These are phyloP conservation scores for Crataegus laevigata DNA, from an alignment of 306 rosid species.

Conservation along the genomic window DNA sequence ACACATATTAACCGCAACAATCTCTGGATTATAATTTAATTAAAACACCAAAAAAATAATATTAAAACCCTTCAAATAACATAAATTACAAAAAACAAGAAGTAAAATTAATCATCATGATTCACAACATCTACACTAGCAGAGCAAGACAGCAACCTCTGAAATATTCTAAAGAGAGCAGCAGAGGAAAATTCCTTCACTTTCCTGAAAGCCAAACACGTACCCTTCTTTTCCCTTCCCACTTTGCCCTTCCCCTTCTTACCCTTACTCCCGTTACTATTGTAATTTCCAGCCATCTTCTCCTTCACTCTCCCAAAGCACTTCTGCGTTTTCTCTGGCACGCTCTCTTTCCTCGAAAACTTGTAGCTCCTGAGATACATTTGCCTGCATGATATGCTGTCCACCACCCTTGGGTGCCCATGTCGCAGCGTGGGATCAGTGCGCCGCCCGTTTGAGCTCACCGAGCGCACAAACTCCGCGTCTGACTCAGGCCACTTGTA, in stretches of 20 bases:
- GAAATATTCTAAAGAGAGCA: constrained; percentile 49
- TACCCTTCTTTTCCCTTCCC: constrained; percentile 23
- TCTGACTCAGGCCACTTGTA: constrained; percentile 89
- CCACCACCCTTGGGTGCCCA: constrained; percentile 64
- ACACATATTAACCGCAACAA: neutral
- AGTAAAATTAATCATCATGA: constrained; percentile 8
- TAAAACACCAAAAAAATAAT: neutral
- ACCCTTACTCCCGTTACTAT: neutral
- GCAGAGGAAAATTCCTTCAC: constrained; percentile 45
- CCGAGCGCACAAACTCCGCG: constrained; percentile 62
- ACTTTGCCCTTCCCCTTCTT: neutral
- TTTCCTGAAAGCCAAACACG: constrained; percentile 67
- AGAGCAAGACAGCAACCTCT: constrained; percentile 56
- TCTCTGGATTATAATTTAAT: constrained; percentile 14
- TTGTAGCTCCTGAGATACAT: constrained; percentile 74
- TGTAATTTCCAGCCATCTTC: constrained; percentile 23
- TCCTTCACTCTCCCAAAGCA: constrained; percentile 60
- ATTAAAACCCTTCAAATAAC: neutral
- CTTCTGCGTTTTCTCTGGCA: constrained; percentile 62
- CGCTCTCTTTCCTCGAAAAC: constrained; percentile 64
- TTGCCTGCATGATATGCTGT: constrained; percentile 83
- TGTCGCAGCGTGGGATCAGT: constrained; percentile 9
- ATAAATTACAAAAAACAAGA: neutral
- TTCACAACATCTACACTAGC: constrained; percentile 64
- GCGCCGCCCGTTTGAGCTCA: constrained; percentile 31